These are phyloP conservation scores for Diaporthe helianthi DNA, from an alignment of 2,329 filamentous ascomycete species.

Conservation along the genomic window DNA sequence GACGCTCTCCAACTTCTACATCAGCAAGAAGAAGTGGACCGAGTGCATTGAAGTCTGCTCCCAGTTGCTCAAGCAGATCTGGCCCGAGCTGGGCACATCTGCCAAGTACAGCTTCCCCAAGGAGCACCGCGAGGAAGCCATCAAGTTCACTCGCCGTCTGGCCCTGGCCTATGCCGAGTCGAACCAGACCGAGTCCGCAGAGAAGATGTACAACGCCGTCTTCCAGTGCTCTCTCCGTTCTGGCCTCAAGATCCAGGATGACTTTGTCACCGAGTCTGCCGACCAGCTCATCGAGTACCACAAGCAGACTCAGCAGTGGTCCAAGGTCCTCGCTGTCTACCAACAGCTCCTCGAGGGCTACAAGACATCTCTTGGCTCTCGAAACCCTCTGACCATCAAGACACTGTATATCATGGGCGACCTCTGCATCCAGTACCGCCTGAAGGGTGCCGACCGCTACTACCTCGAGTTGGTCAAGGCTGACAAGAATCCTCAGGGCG, in stretches of 20 bases:
- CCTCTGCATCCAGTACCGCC: constrained; percentile 37
- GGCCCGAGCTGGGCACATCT: constrained; percentile 34
- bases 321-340: constrained; percentile 37
- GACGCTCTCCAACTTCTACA: constrained; percentile 34
- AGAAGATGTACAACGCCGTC: constrained; percentile 36
- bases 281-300: constrained; percentile 36
- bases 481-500: constrained; percentile 43
- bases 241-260: constrained; percentile 36
- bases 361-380: constrained; percentile 34
- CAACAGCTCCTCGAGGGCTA: constrained; percentile 36
- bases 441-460: constrained; percentile 38
- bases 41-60: constrained; percentile 33
- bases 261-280: constrained; percentile 36
- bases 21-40: constrained; percentile 34
- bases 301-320: constrained; percentile 36
- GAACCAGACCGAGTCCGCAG: constrained; percentile 38
- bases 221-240: constrained; percentile 38
- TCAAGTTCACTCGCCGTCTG: constrained; percentile 35
- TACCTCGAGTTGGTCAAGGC: constrained; percentile 39
- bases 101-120: constrained; percentile 35
- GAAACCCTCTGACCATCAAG: constrained; percentile 35
- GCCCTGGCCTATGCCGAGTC: constrained; percentile 34
- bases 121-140: constrained; percentile 31
- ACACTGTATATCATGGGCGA: constrained; percentile 36
- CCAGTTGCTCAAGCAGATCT: constrained; percentile 35